These are phyloP conservation scores for Aspergillus neotritici DNA, from an alignment of 2,329 filamentous ascomycete species.

Conservation along the genomic window DNA sequence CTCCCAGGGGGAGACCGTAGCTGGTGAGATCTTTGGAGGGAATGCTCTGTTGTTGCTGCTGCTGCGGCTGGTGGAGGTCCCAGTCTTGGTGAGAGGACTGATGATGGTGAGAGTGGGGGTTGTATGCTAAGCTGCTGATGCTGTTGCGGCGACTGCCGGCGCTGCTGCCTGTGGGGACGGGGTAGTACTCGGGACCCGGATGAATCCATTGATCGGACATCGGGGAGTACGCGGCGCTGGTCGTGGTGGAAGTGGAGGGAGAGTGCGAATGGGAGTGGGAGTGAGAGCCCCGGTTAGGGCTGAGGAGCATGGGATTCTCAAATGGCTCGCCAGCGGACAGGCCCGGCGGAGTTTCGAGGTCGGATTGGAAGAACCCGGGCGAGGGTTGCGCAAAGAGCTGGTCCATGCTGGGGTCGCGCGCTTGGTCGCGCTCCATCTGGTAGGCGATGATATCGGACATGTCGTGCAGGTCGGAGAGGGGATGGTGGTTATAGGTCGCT, in stretches of 20 bases:
- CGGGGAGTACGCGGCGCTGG: not conserved
- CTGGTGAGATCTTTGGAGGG: slow-evolving; percentile 22
- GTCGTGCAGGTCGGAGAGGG: no score
- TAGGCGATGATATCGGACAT: no score
- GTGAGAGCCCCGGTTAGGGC: no score
- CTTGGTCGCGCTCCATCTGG: no score
- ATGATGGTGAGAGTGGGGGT: not conserved
- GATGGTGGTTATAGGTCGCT: no score
- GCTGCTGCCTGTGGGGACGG: not conserved
- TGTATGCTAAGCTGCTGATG: no score
- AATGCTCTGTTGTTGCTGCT: not conserved
- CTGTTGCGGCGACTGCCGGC: no score
- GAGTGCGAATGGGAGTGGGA: no score
- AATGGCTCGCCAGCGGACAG: not conserved
- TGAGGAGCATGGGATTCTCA: slow-evolving; percentile 1
- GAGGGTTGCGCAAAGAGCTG: not conserved
- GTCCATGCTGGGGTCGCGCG: not conserved
- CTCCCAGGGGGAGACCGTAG: slow-evolving; percentile 27
- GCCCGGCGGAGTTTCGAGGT: not conserved
- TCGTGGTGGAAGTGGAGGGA: not conserved
- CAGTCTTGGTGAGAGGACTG: not conserved
- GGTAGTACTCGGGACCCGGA: not conserved
- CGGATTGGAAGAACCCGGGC: not conserved
- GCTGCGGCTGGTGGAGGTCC: not conserved
- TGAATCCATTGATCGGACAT: slow-evolving; percentile 1